These are phyloP conservation scores for Boehmeria nivea DNA, from an alignment of 306 rosid species.

Conservation along the genomic window DNA sequence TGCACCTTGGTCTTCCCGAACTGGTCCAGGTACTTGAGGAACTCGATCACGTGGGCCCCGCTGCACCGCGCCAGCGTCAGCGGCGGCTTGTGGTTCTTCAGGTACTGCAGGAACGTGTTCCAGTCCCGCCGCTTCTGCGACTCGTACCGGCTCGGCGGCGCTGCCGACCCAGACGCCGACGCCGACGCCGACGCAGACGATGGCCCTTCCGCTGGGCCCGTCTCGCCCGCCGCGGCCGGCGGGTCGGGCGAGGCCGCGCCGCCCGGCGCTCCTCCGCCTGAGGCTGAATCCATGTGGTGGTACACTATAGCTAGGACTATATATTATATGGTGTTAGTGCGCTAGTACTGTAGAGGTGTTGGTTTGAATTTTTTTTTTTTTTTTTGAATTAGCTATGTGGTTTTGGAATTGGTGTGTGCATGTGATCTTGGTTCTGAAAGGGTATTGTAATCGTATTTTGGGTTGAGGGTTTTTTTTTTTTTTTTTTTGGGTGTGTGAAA, in stretches of 20 bases:
- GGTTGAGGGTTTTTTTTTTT: conserved; percentile 10
- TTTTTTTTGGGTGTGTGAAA: neutral
- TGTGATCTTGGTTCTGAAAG: too few relatives aligned
- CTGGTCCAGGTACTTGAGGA: conserved; percentile 83
- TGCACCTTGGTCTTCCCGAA: conserved; percentile 95
- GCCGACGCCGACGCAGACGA: neutral
- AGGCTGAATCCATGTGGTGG: conserved; percentile 56
- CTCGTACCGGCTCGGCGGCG: conserved; percentile 81
- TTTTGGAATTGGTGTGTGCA: too few relatives aligned
- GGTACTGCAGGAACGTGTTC: conserved; percentile 92
- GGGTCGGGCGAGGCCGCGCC: conserved; percentile 23
- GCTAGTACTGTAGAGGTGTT: too few relatives aligned
- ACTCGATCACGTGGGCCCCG: conserved; percentile 96
- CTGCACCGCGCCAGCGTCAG: conserved; percentile 82
- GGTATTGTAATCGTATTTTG: neutral
- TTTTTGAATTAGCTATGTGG: too few relatives aligned
- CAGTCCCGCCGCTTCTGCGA: conserved; percentile 93
- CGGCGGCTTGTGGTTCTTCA: conserved; percentile 93
- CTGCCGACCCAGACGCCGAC: neutral
- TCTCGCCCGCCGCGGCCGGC: conserved; percentile 4
- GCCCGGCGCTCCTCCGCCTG: conserved; percentile 26
- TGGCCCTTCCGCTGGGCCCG: neutral
- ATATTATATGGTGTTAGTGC: too few relatives aligned
- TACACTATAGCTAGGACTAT: too few relatives aligned
- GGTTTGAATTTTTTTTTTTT: too few relatives aligned